Evolutionary conservation across 148 eudicot genomes (phyloP).

Genomic region (Chenopodium berlandieri): DNA sequence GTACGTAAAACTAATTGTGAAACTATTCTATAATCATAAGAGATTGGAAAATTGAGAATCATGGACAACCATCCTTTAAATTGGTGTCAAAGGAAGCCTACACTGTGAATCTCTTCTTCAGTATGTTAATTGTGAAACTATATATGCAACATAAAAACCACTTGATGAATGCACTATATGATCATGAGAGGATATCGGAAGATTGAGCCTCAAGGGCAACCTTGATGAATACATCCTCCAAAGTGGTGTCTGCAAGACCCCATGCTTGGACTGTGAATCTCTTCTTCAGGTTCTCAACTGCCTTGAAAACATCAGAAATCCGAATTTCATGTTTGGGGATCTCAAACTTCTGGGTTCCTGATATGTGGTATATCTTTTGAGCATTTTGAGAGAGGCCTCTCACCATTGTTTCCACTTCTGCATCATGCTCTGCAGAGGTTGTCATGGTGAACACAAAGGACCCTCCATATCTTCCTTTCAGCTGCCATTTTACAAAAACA

Average conservation of each 20-base stretch:
- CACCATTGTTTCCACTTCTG: conserved; percentile 63
- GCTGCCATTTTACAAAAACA: conserved; percentile 35
- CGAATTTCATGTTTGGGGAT: conserved; percentile 60
- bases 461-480: conserved; percentile 82
- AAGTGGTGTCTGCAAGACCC: conserved; percentile 88
- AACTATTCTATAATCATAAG: too few relatives aligned
- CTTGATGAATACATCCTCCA: conserved; percentile 86
- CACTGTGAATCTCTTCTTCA: too few relatives aligned
- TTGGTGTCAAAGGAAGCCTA: too few relatives aligned
- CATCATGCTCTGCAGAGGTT: conserved; percentile 57
- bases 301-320: conserved; percentile 67
- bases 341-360: conserved; percentile 88
- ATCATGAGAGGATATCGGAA: conserved; percentile 48
- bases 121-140: not conserved
- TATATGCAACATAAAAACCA: not conserved
- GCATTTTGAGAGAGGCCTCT: conserved; percentile 52
- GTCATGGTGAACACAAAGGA: conserved; percentile 81
- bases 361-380: conserved; percentile 69
- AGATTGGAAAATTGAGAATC: too few relatives aligned
- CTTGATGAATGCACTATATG: not conserved
- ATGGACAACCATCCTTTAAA: too few relatives aligned
- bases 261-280: conserved; percentile 76
- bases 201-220: conserved; percentile 72
- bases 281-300: conserved; percentile 76
- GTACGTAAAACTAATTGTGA: not conserved